Evolutionary conservation across 2,329 filamentous ascomycete species (phyloP), one percentile per base, ranked within the genome.

Genomic region (Torrubiella hemipterigena): DNA sequence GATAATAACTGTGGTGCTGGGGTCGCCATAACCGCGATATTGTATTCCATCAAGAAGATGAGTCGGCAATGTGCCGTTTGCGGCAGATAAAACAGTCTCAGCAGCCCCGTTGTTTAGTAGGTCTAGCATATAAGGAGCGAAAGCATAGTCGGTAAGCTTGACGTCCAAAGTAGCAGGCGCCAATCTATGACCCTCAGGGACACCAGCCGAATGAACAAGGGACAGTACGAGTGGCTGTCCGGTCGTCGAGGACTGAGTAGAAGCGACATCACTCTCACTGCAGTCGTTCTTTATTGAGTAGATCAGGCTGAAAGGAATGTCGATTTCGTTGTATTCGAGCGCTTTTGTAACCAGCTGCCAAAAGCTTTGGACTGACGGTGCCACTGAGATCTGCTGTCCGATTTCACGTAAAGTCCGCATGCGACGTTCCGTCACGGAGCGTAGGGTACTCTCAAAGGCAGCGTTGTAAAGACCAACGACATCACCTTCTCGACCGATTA

Each of bases 361-460:
- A 48, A 89, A 89, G 9, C 63, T 65, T 45, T 73, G 75, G 2
- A 87, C 67, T 37, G 81, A 78, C 29, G 77, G 67, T n/a, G 82
- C 81, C 12, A 70, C 61, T 3, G 79, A 73, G 5, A 80, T 86
- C 36, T 69, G 73, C 52, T 89, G 81, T 30, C 82, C 81, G 27
- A 89, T 73, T 47, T 87, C 81, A 24, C 80, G 69, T 22, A 91
- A 57, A 0, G 80, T 85, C 17, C 84, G 63, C 82, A 89, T 87
- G 28, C 82, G 68, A 33, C 83, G 63, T 54, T 89, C 82, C 3
- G 79, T 81, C 37, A 91, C 75, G 45, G 82, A 83, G 14, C 81
- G 68, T 15, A 80, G 59, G 2, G 83, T 91, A 47, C 86, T 85
- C 42, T 91, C 83, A 41, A 87, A 89, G 0, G 77, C 72, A 3